Percentiles rank a stretch among this genome's conserved stretches.
phyloP scores from a whole-genome alignment of 2,329 filamentous ascomycete genomes.

The Phialemonium atrogriseum region DNA sequence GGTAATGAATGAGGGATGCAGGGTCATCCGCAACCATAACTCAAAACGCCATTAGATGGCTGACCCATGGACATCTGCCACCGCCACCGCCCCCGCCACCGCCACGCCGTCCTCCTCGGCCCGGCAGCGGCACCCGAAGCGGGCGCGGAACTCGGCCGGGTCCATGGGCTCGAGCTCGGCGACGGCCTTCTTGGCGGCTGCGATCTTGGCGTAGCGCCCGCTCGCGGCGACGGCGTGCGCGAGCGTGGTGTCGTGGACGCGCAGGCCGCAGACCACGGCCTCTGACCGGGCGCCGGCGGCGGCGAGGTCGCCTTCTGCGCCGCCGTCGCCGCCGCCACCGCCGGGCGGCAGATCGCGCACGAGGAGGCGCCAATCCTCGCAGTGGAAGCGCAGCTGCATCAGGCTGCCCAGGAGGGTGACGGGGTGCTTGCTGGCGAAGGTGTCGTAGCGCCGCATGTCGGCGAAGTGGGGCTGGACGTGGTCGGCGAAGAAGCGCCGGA shows the following conservation, averaged over 20 bases:
- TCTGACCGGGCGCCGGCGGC: conserved; percentile 25
- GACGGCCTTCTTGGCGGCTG: conserved; percentile 53
- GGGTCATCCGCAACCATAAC: no score
- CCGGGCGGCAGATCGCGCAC: conserved; percentile 38
- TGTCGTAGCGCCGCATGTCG: conserved; percentile 82
- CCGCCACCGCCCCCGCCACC: conserved; percentile 1
- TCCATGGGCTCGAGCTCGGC: conserved; percentile 33
- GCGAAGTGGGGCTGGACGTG: conserved; percentile 72
- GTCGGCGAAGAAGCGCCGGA: conserved; percentile 68
- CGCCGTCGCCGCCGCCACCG: conserved; percentile 17
- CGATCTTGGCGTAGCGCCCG: conserved; percentile 64
- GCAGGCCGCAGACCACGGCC: conserved; percentile 64
- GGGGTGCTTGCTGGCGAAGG: conserved; percentile 79
- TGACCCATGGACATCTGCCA: conserved; percentile 7
- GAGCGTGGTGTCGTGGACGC: conserved; percentile 67
- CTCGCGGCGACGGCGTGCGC: conserved; percentile 54
- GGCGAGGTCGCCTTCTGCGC: conserved; percentile 21
- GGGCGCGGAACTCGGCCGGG: conserved; percentile 48
- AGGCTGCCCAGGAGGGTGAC: conserved; percentile 62
- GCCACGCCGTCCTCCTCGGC: conserved; percentile 7
- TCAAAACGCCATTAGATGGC: no score
- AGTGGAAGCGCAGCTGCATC: conserved; percentile 58
- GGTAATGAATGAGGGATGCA: no score
- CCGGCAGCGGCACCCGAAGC: conserved; percentile 57
- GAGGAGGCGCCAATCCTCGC: conserved; percentile 48